Evolutionary conservation across 208 protist genomes (phyloP).

Genomic region (Leishmania arabica): DNA sequence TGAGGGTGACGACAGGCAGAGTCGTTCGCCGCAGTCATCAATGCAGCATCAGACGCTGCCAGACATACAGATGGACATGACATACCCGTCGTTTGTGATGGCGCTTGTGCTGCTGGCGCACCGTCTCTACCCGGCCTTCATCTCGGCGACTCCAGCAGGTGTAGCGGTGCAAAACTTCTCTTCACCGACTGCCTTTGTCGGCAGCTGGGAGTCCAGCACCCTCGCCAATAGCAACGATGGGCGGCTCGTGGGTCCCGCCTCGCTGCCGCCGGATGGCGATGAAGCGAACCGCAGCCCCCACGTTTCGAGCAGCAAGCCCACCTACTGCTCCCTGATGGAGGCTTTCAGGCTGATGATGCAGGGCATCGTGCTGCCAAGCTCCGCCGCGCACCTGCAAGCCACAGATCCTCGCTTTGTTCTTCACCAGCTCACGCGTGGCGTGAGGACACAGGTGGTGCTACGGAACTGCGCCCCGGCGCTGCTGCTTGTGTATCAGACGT

Average conservation of each 20-base stretch:
- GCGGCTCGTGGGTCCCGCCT: neutral
- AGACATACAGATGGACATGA: constrained; percentile 55
- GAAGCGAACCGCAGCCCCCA: neutral
- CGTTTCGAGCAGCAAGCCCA: neutral
- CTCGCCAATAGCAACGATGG: neutral
- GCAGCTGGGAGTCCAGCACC: neutral
- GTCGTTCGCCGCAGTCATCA: neutral
- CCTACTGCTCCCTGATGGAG: constrained; percentile 26
- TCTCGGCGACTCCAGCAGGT: neutral
- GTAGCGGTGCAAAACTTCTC: neutral
- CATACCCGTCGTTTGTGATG: constrained; percentile 66
- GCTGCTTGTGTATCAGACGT: constrained; percentile 66
- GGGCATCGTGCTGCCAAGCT: constrained; percentile 21
- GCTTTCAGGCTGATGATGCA: constrained; percentile 29
- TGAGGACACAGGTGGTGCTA: constrained; percentile 59
- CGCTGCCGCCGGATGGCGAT: neutral
- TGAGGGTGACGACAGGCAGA: neutral
- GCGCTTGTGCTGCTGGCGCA: constrained; percentile 69
- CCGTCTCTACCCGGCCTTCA: constrained; percentile 44
- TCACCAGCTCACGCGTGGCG: constrained; percentile 50
- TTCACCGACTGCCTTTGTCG: too few relatives aligned
- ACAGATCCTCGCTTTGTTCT: constrained; percentile 31
- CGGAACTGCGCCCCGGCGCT: constrained; percentile 56
- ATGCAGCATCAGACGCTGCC: constrained; percentile 21
- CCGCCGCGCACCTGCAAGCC: constrained; percentile 10